phyloP scores from a whole-genome alignment of 495 filamentous ascomycete genomes.

The Oleoguttula mirabilis region DNA sequence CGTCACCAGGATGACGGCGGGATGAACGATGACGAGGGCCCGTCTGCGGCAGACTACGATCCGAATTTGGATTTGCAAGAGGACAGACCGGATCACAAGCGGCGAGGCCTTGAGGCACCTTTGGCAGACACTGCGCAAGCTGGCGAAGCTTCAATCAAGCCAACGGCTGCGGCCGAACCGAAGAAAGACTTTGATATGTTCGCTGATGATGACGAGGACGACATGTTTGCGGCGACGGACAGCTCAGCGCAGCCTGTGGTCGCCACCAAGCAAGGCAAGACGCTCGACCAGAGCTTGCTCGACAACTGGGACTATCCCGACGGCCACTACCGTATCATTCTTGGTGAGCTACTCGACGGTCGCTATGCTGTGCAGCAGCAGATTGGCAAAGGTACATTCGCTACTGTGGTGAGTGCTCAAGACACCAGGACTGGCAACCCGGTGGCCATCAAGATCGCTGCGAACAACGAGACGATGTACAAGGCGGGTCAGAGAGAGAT shows the following conservation, averaged over 20 bases:
- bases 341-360: constrained; percentile 76
- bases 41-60: constrained; percentile 92
- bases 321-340: constrained; percentile 86
- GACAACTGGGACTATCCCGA: constrained; percentile 91
- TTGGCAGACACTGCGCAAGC: not conserved
- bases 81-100: constrained; percentile 61
- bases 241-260: constrained; percentile 34
- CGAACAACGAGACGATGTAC: constrained; percentile 83
- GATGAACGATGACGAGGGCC: constrained; percentile 54
- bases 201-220: constrained; percentile 75
- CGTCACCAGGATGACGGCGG: constrained; percentile 18
- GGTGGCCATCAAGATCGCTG: constrained; percentile 88
- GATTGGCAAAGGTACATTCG: constrained; percentile 93
- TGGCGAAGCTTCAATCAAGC: not conserved
- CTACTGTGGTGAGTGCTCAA: constrained; percentile 80
- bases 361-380: constrained; percentile 78
- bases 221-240: constrained; percentile 69
- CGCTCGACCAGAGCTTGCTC: constrained; percentile 67
- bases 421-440: constrained; percentile 59
- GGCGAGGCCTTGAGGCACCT: constrained; percentile 34
- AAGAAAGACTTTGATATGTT: constrained; percentile 88
- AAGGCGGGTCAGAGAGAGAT: constrained; percentile 95
- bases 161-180: constrained; percentile 11
- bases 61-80: constrained; percentile 87
- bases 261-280: constrained; percentile 41